These are phyloP conservation scores for Lyophyllum atratum DNA, from an alignment of 768 basidiomycete species.

Conservation along the genomic window DNA sequence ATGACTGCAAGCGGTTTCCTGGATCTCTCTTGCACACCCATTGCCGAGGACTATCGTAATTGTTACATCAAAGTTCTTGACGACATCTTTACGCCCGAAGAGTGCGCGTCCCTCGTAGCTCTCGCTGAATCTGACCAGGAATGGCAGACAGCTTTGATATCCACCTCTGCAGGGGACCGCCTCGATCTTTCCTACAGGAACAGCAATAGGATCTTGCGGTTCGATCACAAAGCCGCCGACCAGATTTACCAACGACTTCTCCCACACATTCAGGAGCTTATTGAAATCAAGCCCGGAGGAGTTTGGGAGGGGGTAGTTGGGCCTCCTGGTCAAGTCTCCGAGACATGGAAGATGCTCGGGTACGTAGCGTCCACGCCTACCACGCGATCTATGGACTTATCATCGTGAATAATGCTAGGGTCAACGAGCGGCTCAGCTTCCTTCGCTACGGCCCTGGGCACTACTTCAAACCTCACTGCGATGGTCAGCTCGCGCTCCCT, in stretches of 20 bases:
- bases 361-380: conserved; percentile 12
- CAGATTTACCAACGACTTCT: conserved; percentile 33
- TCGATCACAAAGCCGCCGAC: conserved; percentile 29
- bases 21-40: not conserved
- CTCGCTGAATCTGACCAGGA: conserved; percentile 26
- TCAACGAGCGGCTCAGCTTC: conserved; percentile 48
- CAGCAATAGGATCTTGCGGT: conserved; percentile 34
- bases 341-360: conserved; percentile 37
- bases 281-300: conserved; percentile 28
- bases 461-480: conserved; percentile 43
- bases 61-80: conserved; percentile 40
- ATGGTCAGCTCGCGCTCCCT: conserved; percentile 35
- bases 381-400: not conserved
- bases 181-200: conserved; percentile 36
- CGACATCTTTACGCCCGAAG: conserved; percentile 35
- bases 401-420: conserved; percentile 19
- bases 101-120: conserved; percentile 33
- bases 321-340: conserved; percentile 24
- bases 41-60: conserved; percentile 28
- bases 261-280: conserved; percentile 34
- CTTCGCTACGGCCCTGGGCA: conserved; percentile 44
- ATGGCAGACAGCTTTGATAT: conserved; percentile 38
- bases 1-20: not conserved
- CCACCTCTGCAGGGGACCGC: conserved; percentile 18
- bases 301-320: conserved; percentile 23